Evolutionary conservation across 2,329 filamentous ascomycete genomes (phyloP).

Genomic region (Hypoxylon sp.): DNA sequence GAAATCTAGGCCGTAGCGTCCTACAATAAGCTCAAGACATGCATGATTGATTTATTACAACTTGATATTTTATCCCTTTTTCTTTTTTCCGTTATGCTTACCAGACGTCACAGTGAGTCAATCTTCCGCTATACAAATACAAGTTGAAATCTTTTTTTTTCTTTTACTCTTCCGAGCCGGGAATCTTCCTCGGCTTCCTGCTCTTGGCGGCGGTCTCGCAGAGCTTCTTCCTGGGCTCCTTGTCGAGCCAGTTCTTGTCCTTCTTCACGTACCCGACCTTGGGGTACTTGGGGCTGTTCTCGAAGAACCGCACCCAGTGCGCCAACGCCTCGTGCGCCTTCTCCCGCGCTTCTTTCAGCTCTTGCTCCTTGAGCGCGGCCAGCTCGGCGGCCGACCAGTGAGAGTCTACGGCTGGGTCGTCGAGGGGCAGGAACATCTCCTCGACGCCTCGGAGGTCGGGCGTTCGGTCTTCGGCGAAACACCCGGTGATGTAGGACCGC

Average conservation of each 20-base stretch:
- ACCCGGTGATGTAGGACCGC: slow-evolving; percentile 91
- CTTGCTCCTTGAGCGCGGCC: slow-evolving; percentile 69
- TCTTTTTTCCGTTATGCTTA: background rate
- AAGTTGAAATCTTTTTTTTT: background rate
- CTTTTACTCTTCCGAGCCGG: slow-evolving; percentile 59
- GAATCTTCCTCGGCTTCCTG: slow-evolving; percentile 70
- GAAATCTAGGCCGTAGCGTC: background rate
- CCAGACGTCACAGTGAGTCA: background rate
- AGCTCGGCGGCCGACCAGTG: slow-evolving; percentile 70
- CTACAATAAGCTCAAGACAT: background rate
- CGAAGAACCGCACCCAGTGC: slow-evolving; percentile 90
- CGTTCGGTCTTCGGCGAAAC: slow-evolving; percentile 88
- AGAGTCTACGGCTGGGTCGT: slow-evolving; percentile 73
- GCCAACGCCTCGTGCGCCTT: slow-evolving; percentile 77
- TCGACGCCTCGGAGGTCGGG: slow-evolving; percentile 90
- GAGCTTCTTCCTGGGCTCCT: slow-evolving; percentile 72
- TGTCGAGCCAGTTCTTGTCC: slow-evolving; percentile 72
- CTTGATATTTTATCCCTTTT: background rate
- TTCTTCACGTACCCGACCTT: slow-evolving; percentile 82
- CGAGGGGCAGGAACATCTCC: slow-evolving; percentile 81
- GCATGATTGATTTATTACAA: slow-evolving; percentile 2
- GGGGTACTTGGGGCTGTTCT: slow-evolving; percentile 83
- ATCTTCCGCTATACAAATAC: slow-evolving; percentile 11
- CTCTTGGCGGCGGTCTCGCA: slow-evolving; percentile 78
- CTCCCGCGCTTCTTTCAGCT: slow-evolving; percentile 74